phyloP scores from a whole-genome alignment of 1,284 basidiomycete genomes.

The Malassezia japonica region DNA sequence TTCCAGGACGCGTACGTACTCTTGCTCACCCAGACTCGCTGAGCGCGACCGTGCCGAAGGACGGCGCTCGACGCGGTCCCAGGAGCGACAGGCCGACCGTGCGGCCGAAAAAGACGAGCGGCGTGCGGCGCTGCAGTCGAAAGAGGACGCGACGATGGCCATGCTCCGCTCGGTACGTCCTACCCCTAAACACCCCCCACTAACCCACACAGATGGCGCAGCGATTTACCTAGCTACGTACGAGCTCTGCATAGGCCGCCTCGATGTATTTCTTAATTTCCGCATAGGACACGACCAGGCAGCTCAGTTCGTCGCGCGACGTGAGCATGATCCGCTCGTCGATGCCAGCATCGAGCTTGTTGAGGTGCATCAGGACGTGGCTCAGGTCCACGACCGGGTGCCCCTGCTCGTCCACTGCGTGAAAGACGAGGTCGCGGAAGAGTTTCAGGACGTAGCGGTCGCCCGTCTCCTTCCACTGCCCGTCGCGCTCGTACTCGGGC shows the following conservation, averaged over 20 bases:
- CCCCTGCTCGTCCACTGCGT: slow-evolving; percentile 83
- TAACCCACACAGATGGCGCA: not conserved
- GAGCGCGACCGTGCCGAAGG: slow-evolving; percentile 11
- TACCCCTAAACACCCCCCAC: too few relatives aligned
- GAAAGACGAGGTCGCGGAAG: slow-evolving; percentile 97
- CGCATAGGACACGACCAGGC: slow-evolving; percentile 86
- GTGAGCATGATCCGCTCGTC: slow-evolving; percentile 93
- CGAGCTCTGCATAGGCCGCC: slow-evolving; percentile 17
- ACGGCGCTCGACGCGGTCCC: slow-evolving; percentile 6
- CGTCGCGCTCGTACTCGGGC: slow-evolving; percentile 82
- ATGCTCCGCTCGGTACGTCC: slow-evolving; percentile 19
- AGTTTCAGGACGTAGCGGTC: slow-evolving; percentile 96
- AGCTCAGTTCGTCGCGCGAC: slow-evolving; percentile 86
- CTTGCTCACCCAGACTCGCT: not conserved
- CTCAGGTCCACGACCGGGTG: slow-evolving; percentile 71
- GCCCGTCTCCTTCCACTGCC: slow-evolving; percentile 94
- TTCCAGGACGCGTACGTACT: slow-evolving; percentile 3
- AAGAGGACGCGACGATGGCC: slow-evolving; percentile 26
- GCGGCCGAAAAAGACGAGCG: slow-evolving; percentile 18
- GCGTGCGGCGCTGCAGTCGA: slow-evolving; percentile 19
- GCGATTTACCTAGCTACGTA: not conserved
- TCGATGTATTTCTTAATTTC: slow-evolving; percentile 53
- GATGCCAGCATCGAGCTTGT: slow-evolving; percentile 72
- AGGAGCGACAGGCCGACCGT: slow-evolving; percentile 3
- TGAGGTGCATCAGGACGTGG: slow-evolving; percentile 44